phyloP scores from a whole-genome alignment of 2,329 filamentous ascomycete species.

The Clarireedia paspali region DNA sequence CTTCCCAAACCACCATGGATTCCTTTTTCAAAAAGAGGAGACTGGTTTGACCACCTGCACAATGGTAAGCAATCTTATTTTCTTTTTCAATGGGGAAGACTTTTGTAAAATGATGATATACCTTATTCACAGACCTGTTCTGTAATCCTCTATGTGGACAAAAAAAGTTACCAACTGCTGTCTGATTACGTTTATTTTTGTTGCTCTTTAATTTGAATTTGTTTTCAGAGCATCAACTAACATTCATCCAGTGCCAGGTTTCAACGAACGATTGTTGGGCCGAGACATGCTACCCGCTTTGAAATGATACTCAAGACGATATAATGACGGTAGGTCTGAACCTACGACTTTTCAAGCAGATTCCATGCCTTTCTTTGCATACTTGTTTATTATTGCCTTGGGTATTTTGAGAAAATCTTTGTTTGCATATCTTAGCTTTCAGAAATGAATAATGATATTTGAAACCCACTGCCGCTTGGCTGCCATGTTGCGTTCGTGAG shows the following conservation, averaged over 20 bases:
- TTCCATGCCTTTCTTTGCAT: too few relatives aligned
- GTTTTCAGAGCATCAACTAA: slow-evolving; percentile 5
- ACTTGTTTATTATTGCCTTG: too few relatives aligned
- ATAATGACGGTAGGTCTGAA: too few relatives aligned
- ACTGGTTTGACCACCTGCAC: slow-evolving; percentile 9
- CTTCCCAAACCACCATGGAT: slow-evolving; percentile 66
- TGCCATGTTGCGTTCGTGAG: too few relatives aligned
- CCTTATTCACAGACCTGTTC: slow-evolving; percentile 78
- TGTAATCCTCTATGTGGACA: slow-evolving; percentile 62
- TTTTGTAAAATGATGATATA: slow-evolving; percentile 57
- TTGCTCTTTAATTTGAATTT: neutral
- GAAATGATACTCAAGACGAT: too few relatives aligned
- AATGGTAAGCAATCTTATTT: slow-evolving; percentile 13
- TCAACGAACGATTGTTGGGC: too few relatives aligned
- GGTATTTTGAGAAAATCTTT: too few relatives aligned
- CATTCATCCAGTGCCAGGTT: neutral
- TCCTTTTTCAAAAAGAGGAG: slow-evolving; percentile 64
- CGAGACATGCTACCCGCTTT: too few relatives aligned
- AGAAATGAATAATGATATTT: too few relatives aligned
- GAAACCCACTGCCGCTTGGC: too few relatives aligned
- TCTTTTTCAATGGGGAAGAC: slow-evolving; percentile 10
- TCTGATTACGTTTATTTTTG: slow-evolving; percentile 45
- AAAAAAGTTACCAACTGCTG: slow-evolving; percentile 70
- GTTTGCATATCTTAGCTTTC: too few relatives aligned
- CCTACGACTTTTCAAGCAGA: too few relatives aligned